Evolutionary conservation across 371 early-diverging fungal species (phyloP).

Genomic region (Batkoa obscura): DNA sequence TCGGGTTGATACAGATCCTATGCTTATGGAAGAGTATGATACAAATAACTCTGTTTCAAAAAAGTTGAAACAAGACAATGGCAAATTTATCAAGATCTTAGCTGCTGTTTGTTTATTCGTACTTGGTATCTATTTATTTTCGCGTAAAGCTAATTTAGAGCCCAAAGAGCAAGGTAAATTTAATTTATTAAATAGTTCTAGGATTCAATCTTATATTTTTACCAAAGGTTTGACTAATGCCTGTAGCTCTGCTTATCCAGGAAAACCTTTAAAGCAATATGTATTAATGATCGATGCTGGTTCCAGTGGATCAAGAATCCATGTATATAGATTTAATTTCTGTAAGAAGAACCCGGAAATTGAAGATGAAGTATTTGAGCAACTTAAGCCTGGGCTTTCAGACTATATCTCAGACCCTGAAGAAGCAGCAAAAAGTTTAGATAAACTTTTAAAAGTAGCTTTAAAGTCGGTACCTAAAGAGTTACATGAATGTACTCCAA

Average conservation of each 20-base stretch:
- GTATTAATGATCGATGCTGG: slow-evolving; percentile 87
- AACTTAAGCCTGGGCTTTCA: slow-evolving; percentile 73
- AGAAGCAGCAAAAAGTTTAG: slow-evolving; percentile 63
- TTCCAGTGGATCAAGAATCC: slow-evolving; percentile 91
- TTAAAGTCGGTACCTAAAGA: slow-evolving; percentile 47
- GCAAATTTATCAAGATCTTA: no score
- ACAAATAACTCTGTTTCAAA: no score
- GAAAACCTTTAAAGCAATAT: slow-evolving; percentile 34
- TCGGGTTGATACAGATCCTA: no score
- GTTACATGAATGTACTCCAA: slow-evolving; percentile 62
- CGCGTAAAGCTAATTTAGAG: no score
- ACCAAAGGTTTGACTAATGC: no score
- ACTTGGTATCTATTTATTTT: no score
- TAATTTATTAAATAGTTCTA: no score
- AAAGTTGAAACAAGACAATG: no score
- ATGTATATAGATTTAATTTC: slow-evolving; percentile 77
- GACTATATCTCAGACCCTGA: slow-evolving; percentile 37
- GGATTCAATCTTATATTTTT: no score
- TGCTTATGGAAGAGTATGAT: no score
- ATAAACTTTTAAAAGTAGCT: slow-evolving; percentile 55
- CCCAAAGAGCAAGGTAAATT: no score
- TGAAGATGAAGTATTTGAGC: slow-evolving; percentile 72
- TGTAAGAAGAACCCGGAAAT: slow-evolving; percentile 48
- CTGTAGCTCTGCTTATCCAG: slow-evolving; percentile 4
- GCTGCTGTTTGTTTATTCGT: no score